phyloP scores from a whole-genome alignment of 306 rosid species.

The Macrotyloma uniflorum region DNA sequence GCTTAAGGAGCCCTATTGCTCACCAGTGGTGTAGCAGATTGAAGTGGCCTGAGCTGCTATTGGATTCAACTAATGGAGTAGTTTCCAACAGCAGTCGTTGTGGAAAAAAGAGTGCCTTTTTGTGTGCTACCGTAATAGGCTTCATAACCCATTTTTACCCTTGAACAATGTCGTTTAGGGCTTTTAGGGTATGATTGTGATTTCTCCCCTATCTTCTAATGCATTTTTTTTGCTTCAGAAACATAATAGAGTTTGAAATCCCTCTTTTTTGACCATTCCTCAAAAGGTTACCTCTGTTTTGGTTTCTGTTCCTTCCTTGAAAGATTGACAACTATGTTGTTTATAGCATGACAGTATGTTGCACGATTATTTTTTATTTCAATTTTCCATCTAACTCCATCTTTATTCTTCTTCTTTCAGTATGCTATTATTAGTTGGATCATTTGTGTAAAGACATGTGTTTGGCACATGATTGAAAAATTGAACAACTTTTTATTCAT shows the following conservation, averaged over 20 bases:
- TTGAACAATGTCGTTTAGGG: background rate
- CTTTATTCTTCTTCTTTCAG: slow-evolving; percentile 1
- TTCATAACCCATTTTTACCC: background rate
- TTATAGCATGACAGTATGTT: background rate
- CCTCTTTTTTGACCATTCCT: background rate
- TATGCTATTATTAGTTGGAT: background rate
- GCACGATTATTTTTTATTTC: slow-evolving; percentile 1
- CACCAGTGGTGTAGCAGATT: background rate
- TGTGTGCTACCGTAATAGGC: background rate
- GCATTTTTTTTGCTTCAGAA: background rate
- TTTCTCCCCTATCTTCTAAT: background rate
- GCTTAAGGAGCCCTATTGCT: background rate
- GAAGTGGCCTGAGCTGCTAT: background rate
- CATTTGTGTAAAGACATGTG: slow-evolving; percentile 8
- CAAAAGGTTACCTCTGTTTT: background rate
- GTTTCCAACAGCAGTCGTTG: background rate
- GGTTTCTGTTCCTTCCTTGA: background rate
- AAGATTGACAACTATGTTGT: background rate
- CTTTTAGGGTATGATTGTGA: background rate
- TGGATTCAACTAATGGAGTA: background rate
- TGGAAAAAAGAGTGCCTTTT: background rate
- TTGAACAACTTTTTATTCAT: slow-evolving; percentile 1
- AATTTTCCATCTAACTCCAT: background rate
- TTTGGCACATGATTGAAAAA: slow-evolving; percentile 17
- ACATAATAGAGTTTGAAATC: background rate